A percentile compares a stretch with the other conserved stretches of the same genome.
phyloP scores from a whole-genome alignment of 805 yeast genomes.

The Alloascoidea hylecoeti region DNA sequence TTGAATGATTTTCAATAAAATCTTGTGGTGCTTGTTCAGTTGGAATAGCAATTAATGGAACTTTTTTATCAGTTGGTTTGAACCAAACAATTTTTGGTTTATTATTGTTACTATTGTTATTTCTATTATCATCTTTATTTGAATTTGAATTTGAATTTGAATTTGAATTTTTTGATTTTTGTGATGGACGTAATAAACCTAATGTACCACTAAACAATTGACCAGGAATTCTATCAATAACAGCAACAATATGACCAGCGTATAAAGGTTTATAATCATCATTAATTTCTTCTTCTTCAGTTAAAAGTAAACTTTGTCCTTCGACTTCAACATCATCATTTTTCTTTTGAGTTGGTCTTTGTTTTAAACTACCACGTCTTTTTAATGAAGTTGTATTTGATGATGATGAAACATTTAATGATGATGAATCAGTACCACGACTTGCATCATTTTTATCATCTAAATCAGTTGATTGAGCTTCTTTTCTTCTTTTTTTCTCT shows the following conservation, averaged over 20 bases:
- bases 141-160: constrained; percentile 26
- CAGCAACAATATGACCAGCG: constrained; percentile 86
- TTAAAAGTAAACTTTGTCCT: constrained; percentile 67
- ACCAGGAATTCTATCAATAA: constrained; percentile 79
- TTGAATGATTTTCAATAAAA: constrained; percentile 69
- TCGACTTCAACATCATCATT: constrained; percentile 86
- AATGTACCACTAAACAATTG: constrained; percentile 75
- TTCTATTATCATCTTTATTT: constrained; percentile 10
- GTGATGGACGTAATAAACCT: constrained; percentile 75
- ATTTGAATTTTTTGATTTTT: constrained; percentile 48
- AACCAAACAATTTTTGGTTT: constrained; percentile 83
- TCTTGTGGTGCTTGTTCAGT: constrained; percentile 82
- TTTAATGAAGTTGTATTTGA: constrained; percentile 21
- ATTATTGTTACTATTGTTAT: no score
- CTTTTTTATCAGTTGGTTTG: constrained; percentile 80
- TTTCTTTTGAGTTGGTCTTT: constrained; percentile 79
- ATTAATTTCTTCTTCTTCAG: constrained; percentile 78
- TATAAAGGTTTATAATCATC: constrained; percentile 73
- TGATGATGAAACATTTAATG: constrained; percentile 14
- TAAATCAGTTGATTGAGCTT: constrained; percentile 7
- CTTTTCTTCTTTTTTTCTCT: constrained; percentile 61
- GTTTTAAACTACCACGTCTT: constrained; percentile 70
- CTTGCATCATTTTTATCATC: constrained; percentile 8
- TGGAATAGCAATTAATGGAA: constrained; percentile 78
- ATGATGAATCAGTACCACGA: constrained; percentile 16